Base-by-base conservation (phyloP, 352 stramenopile species). In the Globisporangium barbulae region DNA sequence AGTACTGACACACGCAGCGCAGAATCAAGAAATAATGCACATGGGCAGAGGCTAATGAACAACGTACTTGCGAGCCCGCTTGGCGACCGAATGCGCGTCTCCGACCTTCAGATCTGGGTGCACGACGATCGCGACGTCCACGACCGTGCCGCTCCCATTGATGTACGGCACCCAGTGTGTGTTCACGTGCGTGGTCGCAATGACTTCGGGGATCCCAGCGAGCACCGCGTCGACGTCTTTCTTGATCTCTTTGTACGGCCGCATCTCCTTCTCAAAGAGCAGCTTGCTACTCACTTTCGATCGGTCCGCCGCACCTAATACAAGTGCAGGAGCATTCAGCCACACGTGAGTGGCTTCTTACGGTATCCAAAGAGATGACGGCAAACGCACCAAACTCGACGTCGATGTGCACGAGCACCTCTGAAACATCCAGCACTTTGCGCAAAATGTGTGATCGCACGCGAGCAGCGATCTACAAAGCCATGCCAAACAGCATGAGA, bases 351-450 rank as follows among this genome's bases (percentile, higher is more conserved):
- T 44, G 37, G 21, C 21, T 44, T 44, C 5, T n/a, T 47, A 5
- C 12, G 41, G 17, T 8, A 21, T 19, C 5, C 4, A 7, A 21
- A 47, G 17, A 21, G 5, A 22, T 5, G 3, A 67, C 74, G 30
- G 44, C 91, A 17, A 3, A 68, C 74, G 35, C 52, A 91, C 83
- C 69, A 56, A 88, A 84, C 50, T 87, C 76, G 5, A 90, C 85
- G 48, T 94, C 85, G 53, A 94, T 91, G 59, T 93, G 85, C 8
- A 96, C 88, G n/a, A 94, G 70, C 48, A 96, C 85, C 68, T 96
- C 88, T 0, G 86, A 92, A n/a, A 96, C 86, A 53, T 93, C 83
- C 12, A 67, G 81, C 12, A 94, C 67, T 22, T 91, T 54, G 3
- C 78, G 65, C 39, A 93, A 60, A 56, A 94, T 93, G 30, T 92